Evolutionary conservation across 192 early-diverging fungal genomes (phyloP).

Genomic region (Coemansia javaensis): DNA sequence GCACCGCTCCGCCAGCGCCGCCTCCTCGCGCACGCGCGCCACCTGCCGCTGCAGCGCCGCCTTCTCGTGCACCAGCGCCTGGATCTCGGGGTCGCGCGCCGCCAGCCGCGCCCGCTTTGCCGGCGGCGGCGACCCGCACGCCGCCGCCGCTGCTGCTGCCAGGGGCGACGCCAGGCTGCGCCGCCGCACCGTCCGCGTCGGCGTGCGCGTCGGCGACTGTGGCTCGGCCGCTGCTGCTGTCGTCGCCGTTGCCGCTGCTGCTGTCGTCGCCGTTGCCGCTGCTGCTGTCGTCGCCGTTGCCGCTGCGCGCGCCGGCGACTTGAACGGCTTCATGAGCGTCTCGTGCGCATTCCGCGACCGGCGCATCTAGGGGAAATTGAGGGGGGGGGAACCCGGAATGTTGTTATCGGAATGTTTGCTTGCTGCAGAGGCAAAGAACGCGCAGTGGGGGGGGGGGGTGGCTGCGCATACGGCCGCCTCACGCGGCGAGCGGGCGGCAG

Average conservation of each 20-base stretch:
- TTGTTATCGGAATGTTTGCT: no score
- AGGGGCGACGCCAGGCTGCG: background rate
- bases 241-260: background rate
- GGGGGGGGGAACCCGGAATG: constrained; percentile 9
- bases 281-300: background rate
- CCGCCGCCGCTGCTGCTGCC: no score
- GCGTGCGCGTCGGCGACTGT: constrained; percentile 2
- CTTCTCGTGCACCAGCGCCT: constrained; percentile 17
- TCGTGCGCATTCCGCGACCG: constrained; percentile 11
- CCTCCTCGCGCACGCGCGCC: constrained; percentile 12
- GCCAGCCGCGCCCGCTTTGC: background rate
- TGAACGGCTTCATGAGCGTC: constrained; percentile 36
- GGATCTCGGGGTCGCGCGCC: constrained; percentile 7
- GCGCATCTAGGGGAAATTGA: constrained; percentile 9
- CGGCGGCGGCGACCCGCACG: background rate
- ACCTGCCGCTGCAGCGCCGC: constrained; percentile 13
- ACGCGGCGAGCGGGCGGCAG: constrained; percentile 4
- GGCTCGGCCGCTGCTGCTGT: constrained; percentile 1
- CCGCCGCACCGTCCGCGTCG: background rate
- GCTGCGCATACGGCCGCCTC: no score
- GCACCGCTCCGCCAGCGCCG: constrained; percentile 25
- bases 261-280: background rate
- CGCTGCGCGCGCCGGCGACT: constrained; percentile 22
- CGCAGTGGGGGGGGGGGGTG: background rate
- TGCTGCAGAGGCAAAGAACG: constrained; percentile 1